phyloP scores from a whole-genome alignment of 257 asterid species.

The Echium plantagineum region DNA sequence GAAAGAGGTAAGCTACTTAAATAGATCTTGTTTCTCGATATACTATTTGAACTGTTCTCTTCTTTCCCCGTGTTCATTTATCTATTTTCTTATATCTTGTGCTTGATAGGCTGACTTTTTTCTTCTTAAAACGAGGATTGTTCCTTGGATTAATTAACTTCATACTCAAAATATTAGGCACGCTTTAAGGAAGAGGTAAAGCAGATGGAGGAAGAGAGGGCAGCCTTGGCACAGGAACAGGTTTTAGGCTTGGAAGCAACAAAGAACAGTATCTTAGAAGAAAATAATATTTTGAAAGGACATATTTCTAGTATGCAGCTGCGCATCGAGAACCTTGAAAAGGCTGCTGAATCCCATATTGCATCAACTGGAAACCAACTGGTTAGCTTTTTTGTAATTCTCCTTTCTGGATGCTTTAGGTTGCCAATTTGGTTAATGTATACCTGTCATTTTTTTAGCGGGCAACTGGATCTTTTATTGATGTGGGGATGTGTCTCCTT shows the following conservation, averaged over 20 bases:
- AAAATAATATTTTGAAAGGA: conserved; percentile 37
- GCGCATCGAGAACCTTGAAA: conserved; percentile 39
- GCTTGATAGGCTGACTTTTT: not conserved
- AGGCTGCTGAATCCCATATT: conserved; percentile 16
- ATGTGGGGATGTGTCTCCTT: too few species aligned
- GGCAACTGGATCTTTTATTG: too few species aligned
- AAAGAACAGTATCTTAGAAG: conserved; percentile 38
- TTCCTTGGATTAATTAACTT: conserved; percentile 4
- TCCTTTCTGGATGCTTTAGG: not conserved
- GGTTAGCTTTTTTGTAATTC: conserved; percentile 20
- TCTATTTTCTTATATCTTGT: too few species aligned
- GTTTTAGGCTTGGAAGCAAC: conserved; percentile 57
- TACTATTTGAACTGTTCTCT: not conserved
- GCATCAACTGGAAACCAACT: conserved; percentile 27
- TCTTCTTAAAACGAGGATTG: not conserved
- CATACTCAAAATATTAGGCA: conserved; percentile 28
- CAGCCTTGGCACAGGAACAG: conserved; percentile 56
- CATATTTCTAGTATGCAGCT: conserved; percentile 40
- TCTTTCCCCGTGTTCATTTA: not conserved
- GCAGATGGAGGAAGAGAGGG: conserved; percentile 51
- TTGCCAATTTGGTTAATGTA: not conserved
- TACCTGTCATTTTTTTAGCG: too few species aligned
- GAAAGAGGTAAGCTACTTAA: conserved; percentile 29
- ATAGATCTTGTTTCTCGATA: not conserved
- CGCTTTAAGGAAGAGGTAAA: conserved; percentile 44